Evolutionary conservation across 2,329 filamentous ascomycete genomes (phyloP).

Genomic region (Cladosporium austrohemisphaericum): DNA sequence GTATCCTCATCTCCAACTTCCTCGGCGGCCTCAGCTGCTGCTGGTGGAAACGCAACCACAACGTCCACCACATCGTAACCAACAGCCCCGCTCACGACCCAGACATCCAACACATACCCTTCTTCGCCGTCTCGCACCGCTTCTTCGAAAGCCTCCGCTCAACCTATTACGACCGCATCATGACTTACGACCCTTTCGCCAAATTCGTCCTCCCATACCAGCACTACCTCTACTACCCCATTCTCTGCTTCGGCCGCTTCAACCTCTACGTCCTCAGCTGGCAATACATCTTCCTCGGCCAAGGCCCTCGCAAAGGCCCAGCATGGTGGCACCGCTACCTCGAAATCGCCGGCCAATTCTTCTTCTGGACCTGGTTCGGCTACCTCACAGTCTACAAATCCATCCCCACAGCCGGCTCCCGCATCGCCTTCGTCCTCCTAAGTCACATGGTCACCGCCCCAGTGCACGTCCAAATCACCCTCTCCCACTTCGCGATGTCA

Average conservation of each 20-base stretch:
- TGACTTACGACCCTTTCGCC: conserved; percentile 60
- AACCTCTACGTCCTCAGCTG: conserved; percentile 67
- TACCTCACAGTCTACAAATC: conserved; percentile 60
- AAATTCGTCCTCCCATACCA: conserved; percentile 60
- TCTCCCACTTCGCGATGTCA: conserved; percentile 70
- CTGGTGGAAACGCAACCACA: conserved; percentile 97
- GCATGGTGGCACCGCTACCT: conserved; percentile 66
- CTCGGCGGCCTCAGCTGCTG: conserved; percentile 83
- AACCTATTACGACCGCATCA: conserved; percentile 63
- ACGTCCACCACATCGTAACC: conserved; percentile 94
- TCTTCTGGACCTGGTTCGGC: conserved; percentile 67
- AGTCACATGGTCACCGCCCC: conserved; percentile 65
- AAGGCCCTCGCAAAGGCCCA: conserved; percentile 55
- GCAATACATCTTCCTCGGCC: conserved; percentile 58
- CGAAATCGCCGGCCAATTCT: conserved; percentile 59
- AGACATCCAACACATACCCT: conserved; percentile 74
- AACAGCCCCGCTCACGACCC: conserved; percentile 95
- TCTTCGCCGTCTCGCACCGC: conserved; percentile 63
- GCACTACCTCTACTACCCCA: conserved; percentile 64
- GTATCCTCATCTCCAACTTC: conserved; percentile 86
- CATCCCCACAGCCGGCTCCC: conserved; percentile 56
- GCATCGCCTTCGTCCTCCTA: conserved; percentile 60
- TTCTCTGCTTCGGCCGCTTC: conserved; percentile 64
- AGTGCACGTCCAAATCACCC: conserved; percentile 67
- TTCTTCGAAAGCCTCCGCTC: conserved; percentile 63